Evolutionary conservation across 2,329 filamentous ascomycete species (phyloP), one percentile per base, ranked within the genome.

Genomic region (Fusarium chaquense): DNA sequence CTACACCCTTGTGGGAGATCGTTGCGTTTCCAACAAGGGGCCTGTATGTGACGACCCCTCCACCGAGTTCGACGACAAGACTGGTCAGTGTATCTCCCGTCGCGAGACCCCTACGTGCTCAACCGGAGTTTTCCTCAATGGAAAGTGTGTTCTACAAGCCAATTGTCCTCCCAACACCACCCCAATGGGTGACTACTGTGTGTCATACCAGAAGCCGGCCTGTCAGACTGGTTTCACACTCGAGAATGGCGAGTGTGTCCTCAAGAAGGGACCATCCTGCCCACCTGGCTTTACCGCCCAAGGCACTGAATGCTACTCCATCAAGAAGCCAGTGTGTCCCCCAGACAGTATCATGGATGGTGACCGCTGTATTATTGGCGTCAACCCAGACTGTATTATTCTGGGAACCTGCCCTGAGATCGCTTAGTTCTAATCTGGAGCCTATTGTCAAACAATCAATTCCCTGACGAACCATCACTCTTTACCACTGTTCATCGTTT

Each of bases 101-200:
- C 26, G 28, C 2, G 8, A 54, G 26, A 54, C 51, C 7, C 51
- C 51, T 16, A 5, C 5, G 2, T 53, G 50, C 16, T 0, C 9
- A 6, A 28, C 43, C 7, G 50, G 50, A 18, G 20, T 24, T 43
- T 36, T 53, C 3, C 13, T 16, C 10, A 43, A 43, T 2, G 51
- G 51, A 15, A 54, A 54, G 20, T 54, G 51, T 3, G 3, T 35
- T 35, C 4, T 44, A 10, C 28, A 6, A 43, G 51, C 51, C 0
- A 28, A 54, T 20, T 54, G 51, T 4, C 51, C 51, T 33, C 51
- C 38, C 15, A 33, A 44, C 38, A 18, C 15, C 28, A 54, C 15
- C 12, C 51, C 51, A 8, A 54, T 54, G 51, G 38, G 51, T 3
- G 51, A 44, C 20, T 54, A 54, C 38, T 54, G 51, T 54, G 51